Evolutionary conservation across 2,329 filamentous ascomycete genomes (phyloP).

Genomic region (Trichoderma lentiforme): DNA sequence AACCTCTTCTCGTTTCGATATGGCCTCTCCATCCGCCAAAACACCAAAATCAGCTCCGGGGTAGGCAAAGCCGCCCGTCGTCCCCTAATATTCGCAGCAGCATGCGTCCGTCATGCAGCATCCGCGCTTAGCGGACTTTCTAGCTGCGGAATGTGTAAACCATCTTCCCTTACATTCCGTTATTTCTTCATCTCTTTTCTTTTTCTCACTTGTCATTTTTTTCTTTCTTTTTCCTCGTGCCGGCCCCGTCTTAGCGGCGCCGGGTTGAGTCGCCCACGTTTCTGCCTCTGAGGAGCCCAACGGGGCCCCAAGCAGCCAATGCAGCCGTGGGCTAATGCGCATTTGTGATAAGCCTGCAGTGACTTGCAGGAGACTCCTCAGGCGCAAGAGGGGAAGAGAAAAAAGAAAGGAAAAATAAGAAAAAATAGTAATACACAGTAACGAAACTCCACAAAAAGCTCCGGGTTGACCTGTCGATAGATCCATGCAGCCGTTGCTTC

Average conservation of each 20-base stretch:
- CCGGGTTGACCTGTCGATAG: background rate
- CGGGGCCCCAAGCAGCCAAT: background rate
- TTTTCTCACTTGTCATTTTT: background rate
- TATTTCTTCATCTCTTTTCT: background rate
- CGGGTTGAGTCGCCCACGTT: background rate
- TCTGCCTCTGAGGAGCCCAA: background rate
- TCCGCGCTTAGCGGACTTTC: background rate
- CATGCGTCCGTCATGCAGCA: constrained; percentile 1
- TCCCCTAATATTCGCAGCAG: background rate
- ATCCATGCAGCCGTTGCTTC: background rate
- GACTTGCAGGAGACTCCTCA: background rate
- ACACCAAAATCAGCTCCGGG: background rate
- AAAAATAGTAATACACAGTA: background rate
- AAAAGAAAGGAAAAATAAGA: background rate
- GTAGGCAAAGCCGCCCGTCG: background rate
- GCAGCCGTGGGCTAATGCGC: background rate
- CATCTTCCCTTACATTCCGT: background rate
- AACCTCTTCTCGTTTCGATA: no score
- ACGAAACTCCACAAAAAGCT: background rate
- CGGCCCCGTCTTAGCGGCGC: background rate
- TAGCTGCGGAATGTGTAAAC: background rate
- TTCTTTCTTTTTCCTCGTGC: background rate
- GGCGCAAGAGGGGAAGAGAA: background rate
- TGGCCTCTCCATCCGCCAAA: background rate
- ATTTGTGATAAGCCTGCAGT: constrained; percentile 1